Evolutionary conservation across 1,284 basidiomycete species (phyloP).

Genomic region (Ceratobasidium theobromae): DNA sequence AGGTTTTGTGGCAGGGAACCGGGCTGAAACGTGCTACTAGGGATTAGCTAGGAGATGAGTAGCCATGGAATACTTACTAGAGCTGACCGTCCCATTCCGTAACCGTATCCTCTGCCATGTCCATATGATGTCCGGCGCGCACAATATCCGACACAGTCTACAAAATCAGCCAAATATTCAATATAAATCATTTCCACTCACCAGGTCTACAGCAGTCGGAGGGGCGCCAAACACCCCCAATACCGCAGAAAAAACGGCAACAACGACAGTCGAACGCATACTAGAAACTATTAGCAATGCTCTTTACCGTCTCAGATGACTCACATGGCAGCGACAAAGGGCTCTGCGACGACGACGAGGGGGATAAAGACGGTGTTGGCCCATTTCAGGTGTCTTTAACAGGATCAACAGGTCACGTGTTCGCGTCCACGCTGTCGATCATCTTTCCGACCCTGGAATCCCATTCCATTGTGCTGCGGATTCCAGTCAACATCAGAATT

Average conservation of each 20-base stretch:
- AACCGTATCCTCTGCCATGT: conserved; percentile 28
- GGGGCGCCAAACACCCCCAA: conserved; percentile 8
- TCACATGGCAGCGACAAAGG: not conserved
- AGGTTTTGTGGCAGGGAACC: conserved; percentile 5
- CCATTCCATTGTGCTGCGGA: too few species aligned
- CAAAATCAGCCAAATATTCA: not conserved
- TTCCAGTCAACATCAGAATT: too few species aligned
- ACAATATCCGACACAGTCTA: conserved; percentile 24
- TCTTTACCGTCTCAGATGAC: not conserved
- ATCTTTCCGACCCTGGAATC: too few species aligned
- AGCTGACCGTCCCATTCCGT: conserved; percentile 21
- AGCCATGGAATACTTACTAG: conserved; percentile 1
- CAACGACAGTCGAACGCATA: not conserved
- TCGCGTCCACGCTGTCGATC: too few species aligned
- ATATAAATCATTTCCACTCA: not conserved
- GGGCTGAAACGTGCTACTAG: conserved; percentile 7
- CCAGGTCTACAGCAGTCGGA: conserved; percentile 5
- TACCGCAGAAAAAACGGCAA: not conserved
- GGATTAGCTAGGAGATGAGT: not conserved
- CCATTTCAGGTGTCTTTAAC: not conserved
- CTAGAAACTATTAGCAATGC: not conserved
- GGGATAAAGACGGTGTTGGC: not conserved
- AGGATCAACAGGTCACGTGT: not conserved
- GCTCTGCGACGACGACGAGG: not conserved
- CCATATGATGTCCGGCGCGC: conserved; percentile 3